A percentile compares a stretch with the other conserved stretches of the same genome.
Evolutionary conservation across 768 basidiomycete genomes (phyloP).

Genomic region (Naganishia antarctica): DNA sequence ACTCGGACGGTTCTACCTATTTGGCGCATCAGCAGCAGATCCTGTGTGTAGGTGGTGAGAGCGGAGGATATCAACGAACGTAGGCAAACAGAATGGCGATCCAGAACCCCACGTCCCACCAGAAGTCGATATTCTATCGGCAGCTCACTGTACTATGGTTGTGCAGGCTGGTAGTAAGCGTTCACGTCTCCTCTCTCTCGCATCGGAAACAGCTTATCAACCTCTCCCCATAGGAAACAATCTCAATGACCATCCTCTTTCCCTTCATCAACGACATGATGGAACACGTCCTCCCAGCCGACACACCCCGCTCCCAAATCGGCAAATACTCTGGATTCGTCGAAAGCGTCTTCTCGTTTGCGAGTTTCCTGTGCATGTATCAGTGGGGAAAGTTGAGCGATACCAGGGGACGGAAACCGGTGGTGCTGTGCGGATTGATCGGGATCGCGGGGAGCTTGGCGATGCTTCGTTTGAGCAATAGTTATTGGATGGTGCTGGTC

Average conservation of each 20-base stretch:
- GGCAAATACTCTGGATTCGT: slow-evolving; percentile 32
- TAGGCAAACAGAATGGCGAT: neutral
- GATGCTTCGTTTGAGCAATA: slow-evolving; percentile 30
- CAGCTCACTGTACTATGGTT: slow-evolving; percentile 10
- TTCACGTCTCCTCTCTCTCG: neutral
- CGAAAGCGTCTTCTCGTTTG: slow-evolving; percentile 29
- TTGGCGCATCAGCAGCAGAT: too few species aligned
- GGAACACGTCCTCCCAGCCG: slow-evolving; percentile 29
- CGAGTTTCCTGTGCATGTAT: slow-evolving; percentile 30
- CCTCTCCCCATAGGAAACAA: neutral
- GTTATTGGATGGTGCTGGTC: slow-evolving; percentile 30
- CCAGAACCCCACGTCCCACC: slow-evolving; percentile 2
- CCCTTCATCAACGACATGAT: slow-evolving; percentile 34
- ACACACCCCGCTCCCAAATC: slow-evolving; percentile 26
- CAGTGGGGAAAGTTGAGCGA: slow-evolving; percentile 34
- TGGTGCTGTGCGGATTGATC: slow-evolving; percentile 29
- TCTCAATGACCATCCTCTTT: slow-evolving; percentile 27
- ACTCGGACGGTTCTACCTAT: too few species aligned
- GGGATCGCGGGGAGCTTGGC: slow-evolving; percentile 24
- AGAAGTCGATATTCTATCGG: slow-evolving; percentile 1
- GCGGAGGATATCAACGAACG: too few species aligned
- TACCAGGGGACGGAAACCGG: slow-evolving; percentile 32
- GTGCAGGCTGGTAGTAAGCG: neutral
- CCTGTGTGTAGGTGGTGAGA: too few species aligned
- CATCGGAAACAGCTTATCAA: neutral